A percentile compares a stretch with the other conserved stretches of the same genome.
phyloP scores from a whole-genome alignment of 495 filamentous ascomycete genomes.

The Neurospora sp. region DNA sequence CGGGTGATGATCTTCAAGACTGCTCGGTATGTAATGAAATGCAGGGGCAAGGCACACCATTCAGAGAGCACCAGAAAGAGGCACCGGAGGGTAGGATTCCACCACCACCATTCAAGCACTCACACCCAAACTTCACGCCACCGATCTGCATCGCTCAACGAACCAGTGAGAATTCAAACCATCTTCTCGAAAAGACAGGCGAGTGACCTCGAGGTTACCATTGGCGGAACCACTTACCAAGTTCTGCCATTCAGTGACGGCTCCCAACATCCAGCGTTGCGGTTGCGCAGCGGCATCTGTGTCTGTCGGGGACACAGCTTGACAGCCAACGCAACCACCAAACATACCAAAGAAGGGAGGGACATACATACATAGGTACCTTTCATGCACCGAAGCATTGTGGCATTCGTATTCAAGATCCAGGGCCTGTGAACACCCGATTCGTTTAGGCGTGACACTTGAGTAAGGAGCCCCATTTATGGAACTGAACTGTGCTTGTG shows the following conservation, averaged over 20 bases:
- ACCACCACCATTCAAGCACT: neutral
- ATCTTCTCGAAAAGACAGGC: neutral
- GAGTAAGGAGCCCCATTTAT: neutral
- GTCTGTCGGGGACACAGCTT: neutral
- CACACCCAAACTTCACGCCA: neutral
- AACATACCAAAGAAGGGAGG: neutral
- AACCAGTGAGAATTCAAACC: neutral
- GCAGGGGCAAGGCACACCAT: neutral
- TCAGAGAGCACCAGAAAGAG: neutral
- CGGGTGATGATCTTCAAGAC: neutral
- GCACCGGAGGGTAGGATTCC: neutral
- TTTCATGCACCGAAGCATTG: neutral
- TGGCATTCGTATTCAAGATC: neutral
- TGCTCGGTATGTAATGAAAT: neutral
- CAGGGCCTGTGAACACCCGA: neutral
- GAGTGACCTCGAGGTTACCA: neutral
- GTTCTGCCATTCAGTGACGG: neutral
- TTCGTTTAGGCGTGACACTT: neutral
- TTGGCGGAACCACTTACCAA: neutral
- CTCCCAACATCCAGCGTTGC: neutral
- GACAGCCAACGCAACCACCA: neutral
- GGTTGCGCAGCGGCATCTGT: neutral
- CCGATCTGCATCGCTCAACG: neutral
- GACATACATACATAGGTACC: neutral
- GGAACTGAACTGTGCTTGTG: neutral